Evolutionary conservation across 768 basidiomycete genomes (phyloP).

Genomic region (Pulveroboletus sp.): DNA sequence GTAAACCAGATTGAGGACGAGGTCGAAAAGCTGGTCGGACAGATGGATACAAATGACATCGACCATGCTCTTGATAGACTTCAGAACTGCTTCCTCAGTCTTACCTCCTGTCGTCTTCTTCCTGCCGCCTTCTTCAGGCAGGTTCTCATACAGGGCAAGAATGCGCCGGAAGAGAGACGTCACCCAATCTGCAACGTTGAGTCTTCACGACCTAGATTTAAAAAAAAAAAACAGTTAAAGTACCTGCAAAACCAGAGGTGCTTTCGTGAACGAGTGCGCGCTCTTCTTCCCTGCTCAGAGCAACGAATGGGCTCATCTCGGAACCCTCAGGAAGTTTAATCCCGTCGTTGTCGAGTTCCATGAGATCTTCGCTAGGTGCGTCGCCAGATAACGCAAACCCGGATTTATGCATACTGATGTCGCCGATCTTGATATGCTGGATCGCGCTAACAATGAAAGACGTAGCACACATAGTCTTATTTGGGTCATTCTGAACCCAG

Average conservation of each 20-base stretch:
- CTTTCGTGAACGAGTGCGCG: constrained; percentile 71
- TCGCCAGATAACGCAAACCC: constrained; percentile 54
- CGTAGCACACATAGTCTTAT: constrained; percentile 75
- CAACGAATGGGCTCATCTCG: constrained; percentile 31
- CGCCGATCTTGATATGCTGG: constrained; percentile 74
- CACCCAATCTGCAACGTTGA: constrained; percentile 62
- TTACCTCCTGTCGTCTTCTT: constrained; percentile 84
- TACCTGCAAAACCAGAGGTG: constrained; percentile 75
- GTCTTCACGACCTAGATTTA: not conserved
- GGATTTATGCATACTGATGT: constrained; percentile 60
- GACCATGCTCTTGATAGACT: constrained; percentile 73
- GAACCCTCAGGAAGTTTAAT: constrained; percentile 51
- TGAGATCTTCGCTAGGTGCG: constrained; percentile 49
- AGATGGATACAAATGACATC: constrained; percentile 76
- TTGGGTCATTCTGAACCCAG: constrained; percentile 62
- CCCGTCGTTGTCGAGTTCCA: constrained; percentile 46
- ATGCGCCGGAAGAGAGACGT: constrained; percentile 72
- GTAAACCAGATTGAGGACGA: constrained; percentile 78
- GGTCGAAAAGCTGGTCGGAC: constrained; percentile 66
- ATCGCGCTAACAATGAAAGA: constrained; percentile 72
- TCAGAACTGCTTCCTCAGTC: constrained; percentile 67
- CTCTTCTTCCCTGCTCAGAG: constrained; percentile 61
- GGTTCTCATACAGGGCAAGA: constrained; percentile 80
- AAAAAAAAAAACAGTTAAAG: constrained; percentile 9
- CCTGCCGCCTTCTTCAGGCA: constrained; percentile 92